These are phyloP conservation scores for Aspergillus fructus DNA, from an alignment of 2,329 filamentous ascomycete genomes.

Conservation along the genomic window DNA sequence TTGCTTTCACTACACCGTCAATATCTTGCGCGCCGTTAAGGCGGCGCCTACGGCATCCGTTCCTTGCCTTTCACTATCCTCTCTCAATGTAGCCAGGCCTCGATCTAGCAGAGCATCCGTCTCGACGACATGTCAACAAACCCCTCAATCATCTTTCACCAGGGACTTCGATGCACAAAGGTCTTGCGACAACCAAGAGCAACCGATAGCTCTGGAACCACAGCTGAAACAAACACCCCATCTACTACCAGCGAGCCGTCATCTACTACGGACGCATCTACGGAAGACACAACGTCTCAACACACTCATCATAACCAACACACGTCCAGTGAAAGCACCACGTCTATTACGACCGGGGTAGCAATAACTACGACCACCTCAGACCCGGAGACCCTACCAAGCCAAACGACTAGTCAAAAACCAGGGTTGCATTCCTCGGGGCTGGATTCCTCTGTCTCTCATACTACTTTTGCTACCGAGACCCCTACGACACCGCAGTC, in stretches of 20 bases:
- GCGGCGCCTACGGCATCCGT: too few species aligned
- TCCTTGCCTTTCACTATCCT: too few species aligned
- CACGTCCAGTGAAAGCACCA: not conserved
- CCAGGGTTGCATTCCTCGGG: not conserved
- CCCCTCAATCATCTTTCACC: constrained; percentile 23
- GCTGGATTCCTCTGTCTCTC: too few species aligned
- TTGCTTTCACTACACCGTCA: too few species aligned
- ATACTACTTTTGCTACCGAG: not conserved
- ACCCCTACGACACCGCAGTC: not conserved
- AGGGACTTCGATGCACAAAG: constrained; percentile 27
- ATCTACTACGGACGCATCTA: not conserved
- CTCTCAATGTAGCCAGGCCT: not conserved
- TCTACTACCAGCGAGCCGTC: constrained; percentile 2
- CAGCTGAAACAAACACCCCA: not conserved
- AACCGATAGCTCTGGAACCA: not conserved
- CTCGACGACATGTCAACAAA: constrained; percentile 25
- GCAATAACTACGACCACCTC: not conserved
- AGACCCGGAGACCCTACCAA: not conserved
- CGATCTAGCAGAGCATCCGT: not conserved
- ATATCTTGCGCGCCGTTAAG: too few species aligned
- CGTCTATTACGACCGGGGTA: not conserved
- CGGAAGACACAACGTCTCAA: not conserved
- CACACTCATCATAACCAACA: not conserved
- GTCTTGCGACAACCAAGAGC: constrained; percentile 20
- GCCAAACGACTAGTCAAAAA: not conserved